Evolutionary conservation across 2,329 filamentous ascomycete genomes (phyloP).

Genomic region (Xylariaceae sp.): DNA sequence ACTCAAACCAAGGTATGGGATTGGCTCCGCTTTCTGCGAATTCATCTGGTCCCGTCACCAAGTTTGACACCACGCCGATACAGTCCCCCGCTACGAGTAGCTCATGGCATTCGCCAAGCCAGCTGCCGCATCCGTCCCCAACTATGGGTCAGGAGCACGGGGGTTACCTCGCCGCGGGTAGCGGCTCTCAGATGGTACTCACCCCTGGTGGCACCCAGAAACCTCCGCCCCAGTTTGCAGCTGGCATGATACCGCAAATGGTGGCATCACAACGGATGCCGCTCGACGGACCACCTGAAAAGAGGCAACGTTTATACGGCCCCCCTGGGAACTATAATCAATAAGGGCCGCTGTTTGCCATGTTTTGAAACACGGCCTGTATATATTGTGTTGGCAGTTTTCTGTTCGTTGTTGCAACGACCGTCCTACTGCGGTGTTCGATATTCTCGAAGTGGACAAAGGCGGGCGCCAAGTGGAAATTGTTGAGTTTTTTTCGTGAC

Average conservation of each 20-base stretch:
- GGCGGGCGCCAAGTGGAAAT: slow-evolving; percentile 1
- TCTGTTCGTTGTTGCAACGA: slow-evolving; percentile 3
- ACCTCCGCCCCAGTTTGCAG: slow-evolving; percentile 30
- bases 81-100: slow-evolving; percentile 46
- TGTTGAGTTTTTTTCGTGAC: slow-evolving; percentile 1
- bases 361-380: slow-evolving; percentile 23
- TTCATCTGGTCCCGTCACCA: slow-evolving; percentile 35
- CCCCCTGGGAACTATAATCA: slow-evolving; percentile 39
- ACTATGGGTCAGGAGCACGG: slow-evolving; percentile 42
- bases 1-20: slow-evolving; percentile 32
- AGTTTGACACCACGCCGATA: slow-evolving; percentile 53
- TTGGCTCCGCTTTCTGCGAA: slow-evolving; percentile 32
- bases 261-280: slow-evolving; percentile 31
- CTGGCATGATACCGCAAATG: slow-evolving; percentile 38
- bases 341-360: slow-evolving; percentile 17
- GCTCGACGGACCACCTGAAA: slow-evolving; percentile 43
- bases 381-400: slow-evolving; percentile 24
- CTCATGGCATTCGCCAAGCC: slow-evolving; percentile 49
- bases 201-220: slow-evolving; percentile 37
- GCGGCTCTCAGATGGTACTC: slow-evolving; percentile 37
- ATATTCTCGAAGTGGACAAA: slow-evolving; percentile 1
- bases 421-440: neutral
- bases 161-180: slow-evolving; percentile 40
- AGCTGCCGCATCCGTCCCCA: slow-evolving; percentile 47
- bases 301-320: slow-evolving; percentile 48